phyloP scores from a whole-genome alignment of 1,139 yeast genomes.

The Diutina rugosa region DNA sequence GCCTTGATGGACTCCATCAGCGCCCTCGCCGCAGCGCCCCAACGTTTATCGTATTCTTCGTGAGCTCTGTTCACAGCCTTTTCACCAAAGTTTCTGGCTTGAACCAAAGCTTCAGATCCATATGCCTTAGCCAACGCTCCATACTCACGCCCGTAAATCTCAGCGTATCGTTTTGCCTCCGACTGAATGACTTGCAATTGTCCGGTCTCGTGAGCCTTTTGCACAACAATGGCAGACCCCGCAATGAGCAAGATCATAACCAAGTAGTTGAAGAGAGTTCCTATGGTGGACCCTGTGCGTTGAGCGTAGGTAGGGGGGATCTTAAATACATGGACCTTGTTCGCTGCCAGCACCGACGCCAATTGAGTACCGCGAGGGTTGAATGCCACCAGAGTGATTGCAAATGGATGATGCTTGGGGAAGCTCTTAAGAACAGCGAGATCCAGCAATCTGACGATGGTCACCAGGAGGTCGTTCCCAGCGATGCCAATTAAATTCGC shows the following conservation, averaged over 20 bases:
- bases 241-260: constrained; percentile 33
- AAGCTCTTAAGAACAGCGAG: constrained; percentile 38
- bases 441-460: constrained; percentile 37
- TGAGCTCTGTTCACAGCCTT: neutral
- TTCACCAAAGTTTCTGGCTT: constrained; percentile 17
- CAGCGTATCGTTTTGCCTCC: neutral
- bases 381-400: constrained; percentile 64
- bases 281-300: constrained; percentile 28
- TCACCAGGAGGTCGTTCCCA: constrained; percentile 62
- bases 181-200: constrained; percentile 3
- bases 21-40: neutral
- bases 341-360: constrained; percentile 76
- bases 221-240: constrained; percentile 33
- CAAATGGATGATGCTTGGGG: constrained; percentile 61
- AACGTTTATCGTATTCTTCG: neutral
- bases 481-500: constrained; percentile 54
- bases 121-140: constrained; percentile 10
- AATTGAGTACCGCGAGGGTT: constrained; percentile 57
- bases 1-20: neutral
- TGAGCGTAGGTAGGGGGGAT: constrained; percentile 41
- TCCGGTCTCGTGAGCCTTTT: constrained; percentile 23
- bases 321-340: constrained; percentile 50
- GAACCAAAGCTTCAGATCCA: constrained; percentile 11
- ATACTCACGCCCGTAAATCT: constrained; percentile 3
- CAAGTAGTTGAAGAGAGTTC: constrained; percentile 25